A percentile compares a stretch with the other conserved stretches of the same genome.
These are phyloP conservation scores for Triglochin maritima DNA, from an alignment of 106 monocot species.

Conservation along the genomic window DNA sequence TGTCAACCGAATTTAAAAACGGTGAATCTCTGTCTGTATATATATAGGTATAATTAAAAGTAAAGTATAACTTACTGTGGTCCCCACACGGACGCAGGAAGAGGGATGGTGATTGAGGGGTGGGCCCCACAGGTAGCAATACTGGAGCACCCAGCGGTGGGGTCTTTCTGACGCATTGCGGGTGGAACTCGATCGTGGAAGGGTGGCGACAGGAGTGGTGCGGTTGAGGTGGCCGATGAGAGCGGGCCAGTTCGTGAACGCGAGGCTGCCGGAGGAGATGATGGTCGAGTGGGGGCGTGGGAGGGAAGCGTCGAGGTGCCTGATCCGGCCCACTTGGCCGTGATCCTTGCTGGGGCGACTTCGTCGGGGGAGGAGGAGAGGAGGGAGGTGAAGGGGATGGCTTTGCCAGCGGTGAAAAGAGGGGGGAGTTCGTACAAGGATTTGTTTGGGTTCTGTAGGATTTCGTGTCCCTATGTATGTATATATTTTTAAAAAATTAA, in stretches of 20 bases:
- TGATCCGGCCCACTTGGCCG: conserved; percentile 19
- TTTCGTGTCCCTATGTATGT: too few species aligned
- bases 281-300: conserved; percentile 15
- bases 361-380: neutral
- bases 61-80: too few species aligned
- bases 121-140: conserved; percentile 51
- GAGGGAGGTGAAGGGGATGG: conserved; percentile 7
- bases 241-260: conserved; percentile 53
- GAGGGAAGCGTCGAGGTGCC: conserved; percentile 19
- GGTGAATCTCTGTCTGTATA: too few species aligned
- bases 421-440: conserved; percentile 28
- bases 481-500: too few species aligned
- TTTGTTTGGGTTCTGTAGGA: too few species aligned
- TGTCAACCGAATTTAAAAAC: too few species aligned
- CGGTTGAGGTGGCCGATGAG: conserved; percentile 50
- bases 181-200: conserved; percentile 57
- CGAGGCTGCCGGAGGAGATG: conserved; percentile 30
- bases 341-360: conserved; percentile 9
- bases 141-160: conserved; percentile 41
- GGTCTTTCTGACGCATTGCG: conserved; percentile 47
- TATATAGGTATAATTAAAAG: too few species aligned
- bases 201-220: conserved; percentile 29
- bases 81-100: neutral
- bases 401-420: conserved; percentile 15
- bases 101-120: conserved; percentile 29